Evolutionary conservation across 2,329 filamentous ascomycete genomes (phyloP).

Genomic region (Teratosphaeria gauchensis): DNA sequence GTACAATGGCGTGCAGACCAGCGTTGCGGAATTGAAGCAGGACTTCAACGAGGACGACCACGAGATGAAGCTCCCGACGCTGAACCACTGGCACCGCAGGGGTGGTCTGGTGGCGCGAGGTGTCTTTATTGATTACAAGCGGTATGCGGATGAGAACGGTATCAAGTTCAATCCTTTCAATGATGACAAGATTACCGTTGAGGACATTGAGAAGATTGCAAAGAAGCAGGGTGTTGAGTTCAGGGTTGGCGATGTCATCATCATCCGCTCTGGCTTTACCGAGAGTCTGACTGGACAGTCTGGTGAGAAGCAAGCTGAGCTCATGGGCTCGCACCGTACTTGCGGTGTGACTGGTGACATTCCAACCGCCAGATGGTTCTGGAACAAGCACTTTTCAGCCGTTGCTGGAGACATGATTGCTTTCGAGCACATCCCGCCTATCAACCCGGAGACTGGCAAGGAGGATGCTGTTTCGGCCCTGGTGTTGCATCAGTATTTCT

Average conservation of each 20-base stretch:
- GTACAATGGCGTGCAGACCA: constrained; percentile 42
- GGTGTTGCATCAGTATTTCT: constrained; percentile 31
- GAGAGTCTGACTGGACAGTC: constrained; percentile 33
- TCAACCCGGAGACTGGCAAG: constrained; percentile 13
- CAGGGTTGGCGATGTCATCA: constrained; percentile 45
- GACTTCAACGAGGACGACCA: constrained; percentile 19
- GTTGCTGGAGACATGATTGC: constrained; percentile 48
- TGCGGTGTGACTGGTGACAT: constrained; percentile 39
- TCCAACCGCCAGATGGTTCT: constrained; percentile 46
- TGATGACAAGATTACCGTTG: constrained; percentile 33
- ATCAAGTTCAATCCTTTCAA: constrained; percentile 49
- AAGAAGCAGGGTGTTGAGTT: constrained; percentile 35
- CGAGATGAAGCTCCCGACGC: constrained; percentile 20
- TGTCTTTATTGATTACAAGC: constrained; percentile 47
- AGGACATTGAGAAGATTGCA: constrained; percentile 36
- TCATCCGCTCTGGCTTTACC: constrained; percentile 46
- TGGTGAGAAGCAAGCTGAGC: constrained; percentile 28
- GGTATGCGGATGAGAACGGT: constrained; percentile 48
- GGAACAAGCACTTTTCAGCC: constrained; percentile 48
- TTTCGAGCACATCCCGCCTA: constrained; percentile 37
- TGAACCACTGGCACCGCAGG: constrained; percentile 40
- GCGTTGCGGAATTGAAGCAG: constrained; percentile 18
- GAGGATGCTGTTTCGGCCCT: constrained; percentile 15
- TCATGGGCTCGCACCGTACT: constrained; percentile 30
- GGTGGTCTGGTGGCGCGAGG: constrained; percentile 48